These are phyloP conservation scores for Arachis stenosperma DNA, from an alignment of 306 rosid species.

Conservation along the genomic window DNA sequence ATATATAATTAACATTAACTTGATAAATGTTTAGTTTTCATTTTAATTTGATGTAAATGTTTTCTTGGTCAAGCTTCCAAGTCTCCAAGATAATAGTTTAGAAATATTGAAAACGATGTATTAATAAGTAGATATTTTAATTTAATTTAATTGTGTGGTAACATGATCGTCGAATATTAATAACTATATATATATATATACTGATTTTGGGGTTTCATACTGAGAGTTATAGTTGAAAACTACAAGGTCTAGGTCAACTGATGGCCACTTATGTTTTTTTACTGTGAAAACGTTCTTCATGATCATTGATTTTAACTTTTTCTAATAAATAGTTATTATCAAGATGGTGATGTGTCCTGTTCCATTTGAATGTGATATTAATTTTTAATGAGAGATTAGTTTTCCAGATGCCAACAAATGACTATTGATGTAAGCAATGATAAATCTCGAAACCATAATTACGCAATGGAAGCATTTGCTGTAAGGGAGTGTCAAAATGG, in stretches of 20 bases:
- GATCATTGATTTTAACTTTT: background rate
- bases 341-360: background rate
- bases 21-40: no score
- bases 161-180: no score
- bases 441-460: background rate
- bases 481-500: background rate
- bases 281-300: background rate
- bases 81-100: no score
- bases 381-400: background rate
- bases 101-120: no score
- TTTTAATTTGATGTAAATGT: no score
- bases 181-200: no score
- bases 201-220: no score
- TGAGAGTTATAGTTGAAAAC: no score
- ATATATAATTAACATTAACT: no score
- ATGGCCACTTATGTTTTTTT: background rate
- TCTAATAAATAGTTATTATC: background rate
- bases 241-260: background rate
- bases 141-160: no score
- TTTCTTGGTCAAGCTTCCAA: no score
- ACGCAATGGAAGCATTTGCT: background rate
- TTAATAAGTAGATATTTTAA: no score
- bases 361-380: background rate
- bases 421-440: background rate
- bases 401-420: background rate